These are phyloP conservation scores for Inonotus obliquus DNA, from an alignment of 1,284 basidiomycete species.

Conservation along the genomic window DNA sequence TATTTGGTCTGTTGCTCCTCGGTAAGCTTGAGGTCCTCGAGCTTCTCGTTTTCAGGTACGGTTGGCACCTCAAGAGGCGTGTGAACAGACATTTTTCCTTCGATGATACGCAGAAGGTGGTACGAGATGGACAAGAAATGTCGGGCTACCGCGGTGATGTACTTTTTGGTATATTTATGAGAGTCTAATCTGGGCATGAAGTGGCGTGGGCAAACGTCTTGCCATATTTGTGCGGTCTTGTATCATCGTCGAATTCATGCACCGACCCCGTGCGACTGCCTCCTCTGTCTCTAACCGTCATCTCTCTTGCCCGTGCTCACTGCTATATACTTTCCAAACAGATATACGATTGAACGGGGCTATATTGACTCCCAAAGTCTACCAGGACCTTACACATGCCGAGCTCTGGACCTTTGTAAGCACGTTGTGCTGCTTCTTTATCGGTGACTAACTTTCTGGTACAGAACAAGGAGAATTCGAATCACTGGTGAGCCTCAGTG, in stretches of 20 bases:
- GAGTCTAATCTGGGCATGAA: background rate
- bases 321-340: background rate
- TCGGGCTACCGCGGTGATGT: no score
- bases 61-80: conserved; percentile 8
- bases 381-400: conserved; percentile 7
- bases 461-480: conserved; percentile 55
- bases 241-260: background rate
- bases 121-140: background rate
- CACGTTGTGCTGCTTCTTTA: conserved; percentile 16
- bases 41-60: conserved; percentile 5
- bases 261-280: background rate
- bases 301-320: background rate
- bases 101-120: background rate
- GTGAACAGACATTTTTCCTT: conserved; percentile 12
- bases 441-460: background rate
- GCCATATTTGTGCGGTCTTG: background rate
- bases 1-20: conserved; percentile 48
- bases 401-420: conserved; percentile 16
- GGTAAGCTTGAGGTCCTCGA: conserved; percentile 29
- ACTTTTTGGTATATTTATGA: background rate
- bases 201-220: conserved; percentile 4
- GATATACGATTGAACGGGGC: background rate
- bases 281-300: background rate
- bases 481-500: conserved; percentile 39
- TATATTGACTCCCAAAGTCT: background rate